Evolutionary conservation across 2,329 filamentous ascomycete genomes (phyloP).

Genomic region (Claviceps africana): DNA sequence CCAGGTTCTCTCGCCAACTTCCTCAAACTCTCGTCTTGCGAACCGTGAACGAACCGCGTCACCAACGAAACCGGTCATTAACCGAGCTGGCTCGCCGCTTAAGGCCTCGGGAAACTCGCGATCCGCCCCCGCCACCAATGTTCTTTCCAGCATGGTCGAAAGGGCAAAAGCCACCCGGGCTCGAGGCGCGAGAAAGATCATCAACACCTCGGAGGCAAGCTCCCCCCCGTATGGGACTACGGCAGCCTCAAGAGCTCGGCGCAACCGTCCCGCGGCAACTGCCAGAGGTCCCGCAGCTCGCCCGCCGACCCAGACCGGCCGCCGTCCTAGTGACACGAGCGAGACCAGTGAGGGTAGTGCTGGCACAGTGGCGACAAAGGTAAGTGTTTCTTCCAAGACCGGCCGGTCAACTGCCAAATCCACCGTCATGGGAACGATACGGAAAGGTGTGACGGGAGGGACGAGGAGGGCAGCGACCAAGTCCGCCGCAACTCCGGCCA

Average conservation of each 20-base stretch:
- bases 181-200: slow-evolving; percentile 31
- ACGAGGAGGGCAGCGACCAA: slow-evolving; percentile 34
- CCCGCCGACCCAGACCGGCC: slow-evolving; percentile 32
- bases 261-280: slow-evolving; percentile 20
- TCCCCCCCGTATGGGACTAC: slow-evolving; percentile 25
- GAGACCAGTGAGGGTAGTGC: slow-evolving; percentile 51
- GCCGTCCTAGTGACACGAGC: slow-evolving; percentile 44
- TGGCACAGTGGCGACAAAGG: slow-evolving; percentile 49
- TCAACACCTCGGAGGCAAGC: slow-evolving; percentile 29
- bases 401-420: slow-evolving; percentile 28
- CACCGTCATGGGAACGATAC: slow-evolving; percentile 40
- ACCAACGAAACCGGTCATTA: slow-evolving; percentile 42
- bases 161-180: slow-evolving; percentile 43
- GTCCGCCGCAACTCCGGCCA: slow-evolving; percentile 22
- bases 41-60: slow-evolving; percentile 34
- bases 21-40: slow-evolving; percentile 59
- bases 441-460: slow-evolving; percentile 34
- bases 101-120: slow-evolving; percentile 34
- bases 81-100: slow-evolving; percentile 47
- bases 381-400: slow-evolving; percentile 20
- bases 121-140: slow-evolving; percentile 25
- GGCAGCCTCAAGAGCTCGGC: slow-evolving; percentile 19
- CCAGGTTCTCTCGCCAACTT: slow-evolving; percentile 67
- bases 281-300: slow-evolving; percentile 20
- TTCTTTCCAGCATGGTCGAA: slow-evolving; percentile 44